These are phyloP conservation scores for Nidula niveotomentosa DNA, from an alignment of 1,284 basidiomycete genomes.

Conservation along the genomic window DNA sequence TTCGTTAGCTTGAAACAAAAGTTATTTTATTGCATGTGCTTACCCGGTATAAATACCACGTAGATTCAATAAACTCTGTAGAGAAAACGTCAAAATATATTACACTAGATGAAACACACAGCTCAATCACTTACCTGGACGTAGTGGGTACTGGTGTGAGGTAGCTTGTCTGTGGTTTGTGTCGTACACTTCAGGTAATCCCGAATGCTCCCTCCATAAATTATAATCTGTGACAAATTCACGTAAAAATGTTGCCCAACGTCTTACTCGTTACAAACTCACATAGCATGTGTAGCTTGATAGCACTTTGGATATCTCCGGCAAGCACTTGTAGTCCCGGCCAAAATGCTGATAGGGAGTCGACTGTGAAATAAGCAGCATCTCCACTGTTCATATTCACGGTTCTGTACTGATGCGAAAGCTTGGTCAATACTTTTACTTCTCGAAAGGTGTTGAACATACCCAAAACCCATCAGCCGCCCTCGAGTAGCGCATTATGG, in stretches of 20 bases:
- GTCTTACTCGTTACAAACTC: constrained; percentile 19
- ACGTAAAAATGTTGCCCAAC: background rate
- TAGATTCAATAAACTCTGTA: constrained; percentile 88
- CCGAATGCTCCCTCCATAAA: constrained; percentile 82
- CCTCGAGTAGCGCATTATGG: constrained; percentile 84
- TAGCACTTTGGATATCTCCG: constrained; percentile 87
- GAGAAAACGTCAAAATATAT: constrained; percentile 2
- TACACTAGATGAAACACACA: background rate
- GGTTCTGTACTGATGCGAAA: constrained; percentile 61
- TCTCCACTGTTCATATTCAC: constrained; percentile 81
- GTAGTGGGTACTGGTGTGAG: constrained; percentile 80
- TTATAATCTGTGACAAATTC: constrained; percentile 73
- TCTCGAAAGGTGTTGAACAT: constrained; percentile 14
- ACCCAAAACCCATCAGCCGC: constrained; percentile 89
- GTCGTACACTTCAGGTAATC: constrained; percentile 89
- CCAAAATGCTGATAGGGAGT: constrained; percentile 88
- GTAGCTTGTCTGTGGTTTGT: constrained; percentile 73
- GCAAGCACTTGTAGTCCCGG: constrained; percentile 87
- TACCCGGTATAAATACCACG: constrained; percentile 91
- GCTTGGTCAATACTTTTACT: too few species aligned
- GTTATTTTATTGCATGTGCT: constrained; percentile 18
- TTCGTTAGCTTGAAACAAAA: constrained; percentile 7
- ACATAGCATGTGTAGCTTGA: constrained; percentile 85
- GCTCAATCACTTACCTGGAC: constrained; percentile 54
- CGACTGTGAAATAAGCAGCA: constrained; percentile 67